Base-by-base conservation (phyloP, 768 basidiomycete species). In the Boletus sp. region DNA sequence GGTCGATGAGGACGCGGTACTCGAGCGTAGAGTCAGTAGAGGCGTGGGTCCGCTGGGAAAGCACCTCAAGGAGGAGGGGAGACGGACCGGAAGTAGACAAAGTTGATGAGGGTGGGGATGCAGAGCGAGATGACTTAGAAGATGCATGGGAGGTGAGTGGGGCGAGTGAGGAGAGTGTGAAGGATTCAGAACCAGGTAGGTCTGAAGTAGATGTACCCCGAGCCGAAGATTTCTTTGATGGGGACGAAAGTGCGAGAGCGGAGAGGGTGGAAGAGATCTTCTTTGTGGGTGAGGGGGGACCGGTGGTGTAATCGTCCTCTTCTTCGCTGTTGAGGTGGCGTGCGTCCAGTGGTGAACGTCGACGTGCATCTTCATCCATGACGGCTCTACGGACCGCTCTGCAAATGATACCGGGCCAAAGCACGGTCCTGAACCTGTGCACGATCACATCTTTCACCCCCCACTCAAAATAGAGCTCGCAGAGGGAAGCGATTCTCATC, bases 381-480 rank as follows among this genome's bases (percentile, higher is more conserved):
- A 82, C 82, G 2, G 77, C 80, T 7, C 87, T 80, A n/a, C 92
- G 79, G 29, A 95, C 72, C 28, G 86, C 83, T 37, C 90, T 80
- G 50, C 90, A 75, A 8, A 90, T 79, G 11, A 84, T 82, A 0
- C 86, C 83, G 15, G 84, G 84, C 89, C 93, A 97, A 17, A 94
- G 79, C 4, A 92, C 81, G 0, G 85, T 90, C 65, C 90, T 79
- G 67, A 95, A 94, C 11, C 92, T 85, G 61, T 91, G 91, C 61
- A 90, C 80, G 54, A 96, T 91, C 3, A 84, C 77, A 47, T 92
- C 88, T 63, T 80, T 86, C 49, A 91, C 86, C 0, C 94, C 94
- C 94, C 94, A 97, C 67, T 95, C 94, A 59, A 96, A 96, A 68
- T 86, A 89, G 47, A 86, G 78, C 71, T 97, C 94, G 75, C 93